A percentile compares a stretch with the other conserved stretches of the same genome.
Conservation (phyloP, 331 rosid species). For the Cydonia oblonga region DNA sequence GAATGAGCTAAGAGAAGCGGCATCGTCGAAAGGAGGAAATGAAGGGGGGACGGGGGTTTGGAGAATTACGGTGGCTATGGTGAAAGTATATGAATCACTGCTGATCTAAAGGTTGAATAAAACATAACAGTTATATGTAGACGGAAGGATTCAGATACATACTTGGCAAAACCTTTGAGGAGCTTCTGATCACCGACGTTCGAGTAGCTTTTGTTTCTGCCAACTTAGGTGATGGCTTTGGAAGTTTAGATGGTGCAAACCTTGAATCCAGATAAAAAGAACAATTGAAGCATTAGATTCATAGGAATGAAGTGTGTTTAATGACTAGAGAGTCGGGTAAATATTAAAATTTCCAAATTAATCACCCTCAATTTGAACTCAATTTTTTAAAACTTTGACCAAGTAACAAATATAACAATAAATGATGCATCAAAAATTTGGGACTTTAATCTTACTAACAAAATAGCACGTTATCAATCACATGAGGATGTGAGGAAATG, state of each 20-base stretch:
- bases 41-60: neutral
- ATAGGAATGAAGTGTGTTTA: neutral
- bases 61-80: neutral
- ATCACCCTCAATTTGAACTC: neutral
- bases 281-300: neutral
- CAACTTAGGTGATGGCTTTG: conserved; percentile 52
- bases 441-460: neutral
- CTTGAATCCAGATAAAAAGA: conserved; percentile 14
- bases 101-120: neutral
- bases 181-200: conserved; percentile 49
- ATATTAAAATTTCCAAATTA: neutral
- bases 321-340: neutral
- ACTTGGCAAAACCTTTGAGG: conserved; percentile 59
- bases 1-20: conserved; percentile 8
- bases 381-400: neutral
- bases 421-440: neutral
- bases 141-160: conserved; percentile 15
- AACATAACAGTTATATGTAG: neutral
- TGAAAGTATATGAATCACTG: neutral
- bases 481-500: neutral
- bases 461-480: neutral
- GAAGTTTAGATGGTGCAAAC: conserved; percentile 41
- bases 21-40: neutral
- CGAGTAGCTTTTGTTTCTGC: conserved; percentile 43
- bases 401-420: neutral